Conservation (phyloP, 2,329 filamentous ascomycete genomes). For the Akanthomyces muscarius region DNA sequence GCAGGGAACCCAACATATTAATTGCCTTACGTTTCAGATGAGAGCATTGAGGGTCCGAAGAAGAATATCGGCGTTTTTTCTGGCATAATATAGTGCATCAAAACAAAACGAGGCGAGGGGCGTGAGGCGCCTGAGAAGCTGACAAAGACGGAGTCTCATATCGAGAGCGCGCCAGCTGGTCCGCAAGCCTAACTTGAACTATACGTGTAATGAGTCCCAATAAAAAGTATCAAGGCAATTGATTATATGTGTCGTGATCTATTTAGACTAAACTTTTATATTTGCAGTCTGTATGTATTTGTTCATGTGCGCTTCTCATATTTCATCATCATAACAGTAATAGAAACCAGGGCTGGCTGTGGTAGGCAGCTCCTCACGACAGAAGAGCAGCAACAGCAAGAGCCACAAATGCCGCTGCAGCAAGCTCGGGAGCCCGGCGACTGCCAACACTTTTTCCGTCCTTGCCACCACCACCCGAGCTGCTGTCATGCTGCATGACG, state of each 20-base stretch:
- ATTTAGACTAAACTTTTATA: not conserved
- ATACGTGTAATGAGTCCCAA: constrained; percentile 17
- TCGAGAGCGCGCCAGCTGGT: constrained; percentile 1
- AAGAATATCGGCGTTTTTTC: not conserved
- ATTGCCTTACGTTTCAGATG: not conserved
- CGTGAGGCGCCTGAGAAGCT: not conserved
- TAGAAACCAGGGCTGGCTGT: not conserved
- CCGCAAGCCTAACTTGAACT: not conserved
- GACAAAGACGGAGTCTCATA: not conserved
- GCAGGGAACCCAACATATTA: not conserved
- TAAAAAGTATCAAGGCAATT: constrained; percentile 3
- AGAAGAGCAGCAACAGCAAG: constrained; percentile 19
- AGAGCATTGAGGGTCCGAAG: not conserved
- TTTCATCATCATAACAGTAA: not conserved
- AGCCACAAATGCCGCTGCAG: constrained; percentile 21
- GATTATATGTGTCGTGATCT: not conserved
- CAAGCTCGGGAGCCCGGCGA: not conserved
- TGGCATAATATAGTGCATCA: not conserved
- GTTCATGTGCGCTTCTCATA: not conserved
- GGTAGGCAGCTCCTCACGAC: not conserved
- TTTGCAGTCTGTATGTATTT: not conserved
- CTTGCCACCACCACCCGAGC: constrained; percentile 14
- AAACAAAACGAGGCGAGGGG: not conserved
- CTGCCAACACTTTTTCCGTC: constrained; percentile 5
- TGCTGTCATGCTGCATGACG: constrained; percentile 38